Evolutionary conservation across 192 early-diverging fungal genomes (phyloP), one percentile per base, ranked within the genome.

Genomic region (Coemansia sp.): DNA sequence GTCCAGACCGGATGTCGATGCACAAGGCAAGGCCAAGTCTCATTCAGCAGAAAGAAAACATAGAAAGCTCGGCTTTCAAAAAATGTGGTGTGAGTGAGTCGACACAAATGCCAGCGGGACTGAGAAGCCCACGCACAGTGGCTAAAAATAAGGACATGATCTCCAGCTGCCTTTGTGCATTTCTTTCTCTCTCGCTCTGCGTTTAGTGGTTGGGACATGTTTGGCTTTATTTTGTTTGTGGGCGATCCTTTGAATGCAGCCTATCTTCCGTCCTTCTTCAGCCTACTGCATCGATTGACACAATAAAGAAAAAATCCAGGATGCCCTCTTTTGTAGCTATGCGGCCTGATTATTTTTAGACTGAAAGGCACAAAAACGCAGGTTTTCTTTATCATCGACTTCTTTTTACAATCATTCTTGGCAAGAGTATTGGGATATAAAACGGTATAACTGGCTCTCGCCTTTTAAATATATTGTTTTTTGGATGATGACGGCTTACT

Each of bases 131-230:
- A 42, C 27, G 42, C 22, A 27, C 28, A 28, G 39, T 45, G 24
- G 35, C 57, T 58, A 58, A 58, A 58, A 58, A 58, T 58, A 58
- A 36, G 42, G 46, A 2, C 39, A 42, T 19, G 57, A 58, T 58
- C 46, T 58, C 42, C 57, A 58, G 57, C 22, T 48, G 10, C 22
- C 25, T 27, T 51, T 51, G 57, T 58, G 24, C 57, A 46, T 24
- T 46, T 46, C 6, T 25, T 11, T 9, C 39, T 58, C 34, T 28
- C 25, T 39, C 6, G 22, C 35, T 3, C 32, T 4, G 4, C 47
- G 6, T 16, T 51, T 27, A 51, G 49, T 22, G 22, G 22, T 51
- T 51, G 49, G 25, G 22, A 27, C 39, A 16, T 42, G 11, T 9
- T 51, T 27, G 8, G 14, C 7, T n/a, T 23, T 51, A 23, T 7